Conservation (phyloP, 2,329 filamentous ascomycete genomes). For the Diaporthe sp. region DNA sequence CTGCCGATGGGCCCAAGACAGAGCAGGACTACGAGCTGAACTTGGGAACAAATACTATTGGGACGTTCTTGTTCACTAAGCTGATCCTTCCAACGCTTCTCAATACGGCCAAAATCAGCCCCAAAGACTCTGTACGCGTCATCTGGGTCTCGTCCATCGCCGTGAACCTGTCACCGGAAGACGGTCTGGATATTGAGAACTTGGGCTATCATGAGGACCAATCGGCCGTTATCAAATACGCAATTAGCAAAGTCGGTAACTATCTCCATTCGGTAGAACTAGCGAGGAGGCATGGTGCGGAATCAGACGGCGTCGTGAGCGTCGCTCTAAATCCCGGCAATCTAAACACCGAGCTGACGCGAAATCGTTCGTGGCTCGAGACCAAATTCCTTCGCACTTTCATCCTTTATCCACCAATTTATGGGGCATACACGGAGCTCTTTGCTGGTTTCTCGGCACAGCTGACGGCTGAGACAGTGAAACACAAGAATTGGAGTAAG, state of each 20-base stretch:
- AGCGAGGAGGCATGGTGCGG: constrained; percentile 2
- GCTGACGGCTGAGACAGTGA: constrained; percentile 37
- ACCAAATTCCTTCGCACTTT: neutral
- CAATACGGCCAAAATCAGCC: neutral
- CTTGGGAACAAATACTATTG: constrained; percentile 18
- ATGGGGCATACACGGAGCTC: constrained; percentile 48
- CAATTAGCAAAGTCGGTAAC: constrained; percentile 30
- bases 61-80: constrained; percentile 13
- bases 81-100: neutral
- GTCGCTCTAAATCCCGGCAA: constrained; percentile 32
- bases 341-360: constrained; percentile 13
- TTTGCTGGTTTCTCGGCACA: constrained; percentile 45
- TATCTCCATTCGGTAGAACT: constrained; percentile 12
- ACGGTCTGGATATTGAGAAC: neutral
- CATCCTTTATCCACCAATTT: constrained; percentile 16
- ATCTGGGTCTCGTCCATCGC: constrained; percentile 12
- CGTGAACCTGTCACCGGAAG: neutral
- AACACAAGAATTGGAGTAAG: constrained; percentile 18
- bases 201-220: constrained; percentile 22
- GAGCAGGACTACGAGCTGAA: constrained; percentile 31
- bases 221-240: neutral
- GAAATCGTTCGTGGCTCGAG: neutral
- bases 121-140: constrained; percentile 11
- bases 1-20: constrained; percentile 41
- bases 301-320: constrained; percentile 25